Percentiles rank a stretch among this genome's conserved stretches.
These are phyloP conservation scores for Fusarium neocosmosporiellum DNA, from an alignment of 2,329 filamentous ascomycete species.

Conservation along the genomic window DNA sequence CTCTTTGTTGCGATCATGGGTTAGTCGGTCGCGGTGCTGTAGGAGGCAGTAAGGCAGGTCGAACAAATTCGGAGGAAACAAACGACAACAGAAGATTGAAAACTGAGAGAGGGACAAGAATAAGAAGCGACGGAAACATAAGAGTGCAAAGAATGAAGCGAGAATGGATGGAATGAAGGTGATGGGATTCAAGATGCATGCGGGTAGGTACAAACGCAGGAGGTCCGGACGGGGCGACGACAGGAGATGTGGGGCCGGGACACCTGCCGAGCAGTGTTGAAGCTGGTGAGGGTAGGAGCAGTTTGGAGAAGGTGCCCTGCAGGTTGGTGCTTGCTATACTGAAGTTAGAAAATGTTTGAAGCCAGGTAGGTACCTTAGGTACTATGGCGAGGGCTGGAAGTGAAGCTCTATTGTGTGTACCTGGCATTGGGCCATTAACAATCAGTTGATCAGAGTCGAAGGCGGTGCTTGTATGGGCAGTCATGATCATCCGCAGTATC, in stretches of 20 bases:
- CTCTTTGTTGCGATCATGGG: neutral
- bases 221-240: neutral
- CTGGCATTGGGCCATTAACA: neutral
- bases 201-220: neutral
- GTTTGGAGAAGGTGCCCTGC: neutral
- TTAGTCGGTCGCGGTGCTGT: neutral
- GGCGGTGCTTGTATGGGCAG: too few relatives aligned
- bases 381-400: neutral
- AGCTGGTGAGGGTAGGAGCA: neutral
- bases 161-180: neutral
- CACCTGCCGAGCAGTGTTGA: neutral
- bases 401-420: neutral
- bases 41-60: neutral
- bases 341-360: neutral
- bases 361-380: too few relatives aligned
- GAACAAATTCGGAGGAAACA: neutral
- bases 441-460: too few relatives aligned
- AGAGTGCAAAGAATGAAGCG: neutral
- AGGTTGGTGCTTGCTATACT: neutral
- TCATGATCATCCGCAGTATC: neutral
- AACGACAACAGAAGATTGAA: neutral
- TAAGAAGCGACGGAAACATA: neutral
- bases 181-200: neutral
- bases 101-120: neutral
- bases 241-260: neutral